Evolutionary conservation across 306 rosid genomes (phyloP).

Genomic region (Rosa persica): DNA sequence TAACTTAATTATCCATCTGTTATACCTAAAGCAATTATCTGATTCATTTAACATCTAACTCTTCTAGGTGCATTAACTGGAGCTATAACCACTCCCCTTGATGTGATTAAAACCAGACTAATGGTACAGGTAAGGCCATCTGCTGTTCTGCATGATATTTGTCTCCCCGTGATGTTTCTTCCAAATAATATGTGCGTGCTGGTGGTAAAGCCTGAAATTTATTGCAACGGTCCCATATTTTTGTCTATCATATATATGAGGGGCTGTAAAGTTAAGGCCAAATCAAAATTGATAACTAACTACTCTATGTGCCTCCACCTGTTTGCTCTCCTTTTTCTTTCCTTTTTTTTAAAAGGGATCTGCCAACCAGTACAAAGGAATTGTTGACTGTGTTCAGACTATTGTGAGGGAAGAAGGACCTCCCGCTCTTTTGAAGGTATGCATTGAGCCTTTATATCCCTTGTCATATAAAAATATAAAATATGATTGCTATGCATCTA

Average conservation of each 20-base stretch:
- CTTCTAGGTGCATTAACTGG: constrained; percentile 88
- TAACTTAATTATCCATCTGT: background rate
- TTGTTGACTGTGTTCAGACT: constrained; percentile 89
- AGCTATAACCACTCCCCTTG: constrained; percentile 95
- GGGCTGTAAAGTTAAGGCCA: background rate
- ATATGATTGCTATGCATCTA: background rate
- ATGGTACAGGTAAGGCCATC: constrained; percentile 77
- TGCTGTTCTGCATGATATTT: constrained; percentile 2
- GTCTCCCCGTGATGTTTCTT: background rate
- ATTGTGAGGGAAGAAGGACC: constrained; percentile 91
- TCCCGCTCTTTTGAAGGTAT: constrained; percentile 76
- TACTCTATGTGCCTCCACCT: background rate
- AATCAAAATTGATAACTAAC: background rate
- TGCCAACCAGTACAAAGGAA: constrained; percentile 76
- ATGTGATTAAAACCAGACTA: constrained; percentile 89
- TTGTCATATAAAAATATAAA: background rate
- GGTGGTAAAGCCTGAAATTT: background rate
- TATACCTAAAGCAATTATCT: background rate
- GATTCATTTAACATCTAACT: constrained; percentile 5
- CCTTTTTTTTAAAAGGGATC: constrained; percentile 53
- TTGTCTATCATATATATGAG: background rate
- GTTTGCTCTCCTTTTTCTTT: background rate
- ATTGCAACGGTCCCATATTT: background rate
- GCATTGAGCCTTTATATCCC: background rate
- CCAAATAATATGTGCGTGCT: background rate